Base-by-base conservation (phyloP, 371 early-diverging fungal genomes). In the Actinomucor elegans region DNA sequence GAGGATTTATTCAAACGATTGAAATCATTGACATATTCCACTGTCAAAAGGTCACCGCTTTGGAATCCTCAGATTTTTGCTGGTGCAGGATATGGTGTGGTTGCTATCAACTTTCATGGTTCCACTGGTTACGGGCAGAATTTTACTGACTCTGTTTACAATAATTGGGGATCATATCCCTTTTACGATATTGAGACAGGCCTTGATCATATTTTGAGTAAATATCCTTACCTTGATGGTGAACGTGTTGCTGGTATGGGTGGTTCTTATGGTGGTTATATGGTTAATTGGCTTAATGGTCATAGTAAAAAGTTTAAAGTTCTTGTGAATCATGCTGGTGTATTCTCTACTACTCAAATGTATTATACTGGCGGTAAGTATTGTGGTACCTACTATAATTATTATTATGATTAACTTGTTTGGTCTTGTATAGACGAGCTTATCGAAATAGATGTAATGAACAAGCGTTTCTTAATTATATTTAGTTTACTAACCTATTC, bases 271-370 rank as follows among this genome's bases (percentile, higher is more conserved):
- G 94, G 94, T 55, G 94, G 92, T 1, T 92, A 82, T 61, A 90
- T 89, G 90, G 79, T 88, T 59, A 92, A 92, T 62, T 89, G 87
- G 88, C 42, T 73, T n/a, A 75, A 77, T 42, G 77, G 74, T 0
- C 67, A 73, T 28, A 69, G 61, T 17, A 61, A 86, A 12, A 80
- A 84, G 10, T 93, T 93, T 75, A 74, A 75, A 44, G 86, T 81
- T 21, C 66, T 93, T 41, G 90, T 90, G 29, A 91, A 86, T 59
- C 94, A 93, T 61, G 94, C 90, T 64, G 94, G 94, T 50, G 80
- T 91, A 55, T 92, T 93, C 57, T 80, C 81, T 32, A 77, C 87
- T 5, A 47, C 78, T 26, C 68, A 75, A 57, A 64, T 76, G 1
- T 92, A 81, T 63, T 92, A 87, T 58, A 73, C 84, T 18, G 90